Conservation (phyloP, 129 eudicot genomes). For the Pulicaria dysenterica region DNA sequence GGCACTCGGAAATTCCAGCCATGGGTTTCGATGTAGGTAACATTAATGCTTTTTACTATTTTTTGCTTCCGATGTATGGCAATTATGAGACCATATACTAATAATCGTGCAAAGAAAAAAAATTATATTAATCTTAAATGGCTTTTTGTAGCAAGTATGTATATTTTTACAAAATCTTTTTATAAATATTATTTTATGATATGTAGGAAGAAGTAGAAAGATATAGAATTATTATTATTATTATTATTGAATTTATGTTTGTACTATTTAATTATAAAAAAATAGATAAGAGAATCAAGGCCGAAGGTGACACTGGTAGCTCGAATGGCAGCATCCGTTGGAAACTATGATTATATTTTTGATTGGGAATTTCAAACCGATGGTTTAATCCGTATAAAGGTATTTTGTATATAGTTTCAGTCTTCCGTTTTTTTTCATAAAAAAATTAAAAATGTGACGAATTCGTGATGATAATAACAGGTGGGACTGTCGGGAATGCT, state of each 20-base stretch:
- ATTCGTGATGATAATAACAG: constrained; percentile 13
- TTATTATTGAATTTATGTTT: not conserved
- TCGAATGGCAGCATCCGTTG: constrained; percentile 59
- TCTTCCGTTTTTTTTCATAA: not conserved
- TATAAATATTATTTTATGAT: too few relatives aligned
- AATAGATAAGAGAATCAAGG: constrained; percentile 60
- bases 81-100: too few relatives aligned
- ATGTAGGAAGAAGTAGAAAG: too few relatives aligned
- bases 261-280: not conserved
- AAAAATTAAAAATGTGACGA: not conserved
- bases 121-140: too few relatives aligned
- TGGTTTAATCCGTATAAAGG: constrained; percentile 60
- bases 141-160: too few relatives aligned
- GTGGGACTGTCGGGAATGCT: constrained; percentile 59
- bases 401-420: not conserved
- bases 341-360: constrained; percentile 60
- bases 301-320: constrained; percentile 66
- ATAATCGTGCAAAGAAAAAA: too few relatives aligned
- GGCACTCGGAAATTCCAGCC: constrained; percentile 48
- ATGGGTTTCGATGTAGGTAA: constrained; percentile 44
- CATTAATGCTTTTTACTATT: not conserved
- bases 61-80: not conserved
- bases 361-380: constrained; percentile 72
- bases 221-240: not conserved
- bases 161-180: too few relatives aligned